Base-by-base conservation (phyloP, 371 early-diverging fungal genomes). In the Quaeritorhiza haematococci region DNA sequence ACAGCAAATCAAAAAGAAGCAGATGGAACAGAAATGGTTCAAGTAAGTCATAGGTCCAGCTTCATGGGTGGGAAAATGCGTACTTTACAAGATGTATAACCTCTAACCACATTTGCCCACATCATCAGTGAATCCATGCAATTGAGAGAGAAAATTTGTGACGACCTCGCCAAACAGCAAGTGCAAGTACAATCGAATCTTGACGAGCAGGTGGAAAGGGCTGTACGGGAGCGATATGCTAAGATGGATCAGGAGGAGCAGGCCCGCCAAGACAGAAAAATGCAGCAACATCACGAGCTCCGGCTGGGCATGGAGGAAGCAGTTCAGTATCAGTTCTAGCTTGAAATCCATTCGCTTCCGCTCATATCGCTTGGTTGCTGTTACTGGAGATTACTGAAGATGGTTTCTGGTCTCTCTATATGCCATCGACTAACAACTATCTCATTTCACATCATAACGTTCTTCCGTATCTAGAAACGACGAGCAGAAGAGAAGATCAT, bases 11-110 rank as follows among this genome's bases (percentile, higher is more conserved):
- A 47, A 57, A 49, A 67, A 66, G 57, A 64, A 65, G 34, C 62
- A 65, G 32, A 29, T 71, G 29, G 68, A 69, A 58, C 34, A 41
- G 33, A 60, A 71, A 61, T 61, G 68, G 67, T 38, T 38, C 38
- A 38, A 38, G 38, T 38, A n/a, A 38, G 38, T 38, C 38, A n/a
- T n/a, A n/a, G n/a, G n/a, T n/a, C n/a, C n/a, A n/a, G n/a, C n/a
- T 38, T 38, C 13, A 38, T 38, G 38, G 38, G n/a, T 13, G n/a
- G n/a, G n/a, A 38, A 38, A n/a, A 10, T n/a, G 38, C n/a, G n/a
- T 38, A 10, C 10, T 38, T 13, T 38, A 13, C 38, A 13, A 10
- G n/a, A n/a, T 38, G 38, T 13, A 38, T 38, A 38, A 1, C n/a
- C 23, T 2, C 19, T 58, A 23, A 7, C 26, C n/a, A 1, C 3